Evolutionary conservation across 176 grass and related monocot species (phyloP).

Genomic region (Rhynchospora breviuscula): DNA sequence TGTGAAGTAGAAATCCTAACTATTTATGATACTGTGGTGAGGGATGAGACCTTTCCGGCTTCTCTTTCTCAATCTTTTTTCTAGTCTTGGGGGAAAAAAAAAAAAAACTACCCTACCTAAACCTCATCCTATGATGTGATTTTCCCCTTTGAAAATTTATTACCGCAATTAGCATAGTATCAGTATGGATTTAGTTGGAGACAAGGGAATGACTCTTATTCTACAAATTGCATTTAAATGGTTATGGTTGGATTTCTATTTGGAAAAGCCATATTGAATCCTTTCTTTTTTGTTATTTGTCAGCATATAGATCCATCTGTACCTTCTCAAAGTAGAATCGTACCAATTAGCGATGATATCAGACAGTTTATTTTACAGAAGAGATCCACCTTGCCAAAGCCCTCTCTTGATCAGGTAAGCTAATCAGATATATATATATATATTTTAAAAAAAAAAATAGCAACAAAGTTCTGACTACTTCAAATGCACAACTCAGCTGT

Average conservation of each 20-base stretch:
- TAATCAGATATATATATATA: too few relatives aligned
- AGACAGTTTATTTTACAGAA: conserved; percentile 5
- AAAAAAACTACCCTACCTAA: too few relatives aligned
- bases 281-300: neutral
- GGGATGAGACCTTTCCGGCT: neutral
- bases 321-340: neutral
- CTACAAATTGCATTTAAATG: neutral
- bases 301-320: conserved; percentile 1
- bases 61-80: too few relatives aligned
- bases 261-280: neutral
- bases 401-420: neutral
- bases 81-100: too few relatives aligned
- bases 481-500: neutral
- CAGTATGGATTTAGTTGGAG: neutral
- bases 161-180: neutral
- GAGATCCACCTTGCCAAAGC: conserved; percentile 2
- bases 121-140: too few relatives aligned
- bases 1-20: too few relatives aligned
- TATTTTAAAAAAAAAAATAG: too few relatives aligned
- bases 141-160: neutral
- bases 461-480: too few relatives aligned
- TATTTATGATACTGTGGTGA: neutral
- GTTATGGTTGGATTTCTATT: neutral
- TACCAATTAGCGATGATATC: neutral
- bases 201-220: neutral